A percentile compares a stretch with the other conserved stretches of the same genome.
Conservation (phyloP, 495 filamentous ascomycete genomes). For the Tuber magnatum region DNA sequence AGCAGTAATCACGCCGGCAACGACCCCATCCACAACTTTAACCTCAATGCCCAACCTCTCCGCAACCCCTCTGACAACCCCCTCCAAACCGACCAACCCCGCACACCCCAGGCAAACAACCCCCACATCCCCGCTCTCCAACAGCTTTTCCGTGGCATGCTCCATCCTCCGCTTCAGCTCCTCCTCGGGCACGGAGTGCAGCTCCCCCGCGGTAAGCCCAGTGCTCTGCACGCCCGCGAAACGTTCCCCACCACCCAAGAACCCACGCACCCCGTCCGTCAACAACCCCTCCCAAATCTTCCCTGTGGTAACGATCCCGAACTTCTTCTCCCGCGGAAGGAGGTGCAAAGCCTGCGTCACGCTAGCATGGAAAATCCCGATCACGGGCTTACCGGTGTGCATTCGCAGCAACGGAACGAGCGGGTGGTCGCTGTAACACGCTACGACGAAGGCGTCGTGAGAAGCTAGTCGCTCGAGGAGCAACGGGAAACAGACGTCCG, state of each 20-base stretch:
- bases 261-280: slow-evolving; percentile 53
- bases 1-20: slow-evolving; percentile 64
- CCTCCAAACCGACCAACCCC: slow-evolving; percentile 85
- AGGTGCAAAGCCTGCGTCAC: slow-evolving; percentile 53
- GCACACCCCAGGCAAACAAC: slow-evolving; percentile 75
- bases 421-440: slow-evolving; percentile 84
- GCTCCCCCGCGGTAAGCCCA: slow-evolving; percentile 69
- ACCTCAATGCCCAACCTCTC: slow-evolving; percentile 53
- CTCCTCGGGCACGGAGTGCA: slow-evolving; percentile 61
- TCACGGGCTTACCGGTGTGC: slow-evolving; percentile 48
- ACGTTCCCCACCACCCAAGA: slow-evolving; percentile 46
- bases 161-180: slow-evolving; percentile 59
- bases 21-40: slow-evolving; percentile 76
- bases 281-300: slow-evolving; percentile 72
- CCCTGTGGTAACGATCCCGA: slow-evolving; percentile 88
- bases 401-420: slow-evolving; percentile 58
- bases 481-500: slow-evolving; percentile 51
- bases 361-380: slow-evolving; percentile 83
- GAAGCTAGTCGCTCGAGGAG: slow-evolving; percentile 48
- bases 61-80: slow-evolving; percentile 66
- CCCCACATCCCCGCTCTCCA: slow-evolving; percentile 53
- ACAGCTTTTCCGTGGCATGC: slow-evolving; percentile 60
- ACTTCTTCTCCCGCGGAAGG: slow-evolving; percentile 45
- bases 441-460: slow-evolving; percentile 73
- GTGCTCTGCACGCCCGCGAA: slow-evolving; percentile 81